Conservation (phyloP, 2,329 filamentous ascomycete species). For the Botrytis medusae region DNA sequence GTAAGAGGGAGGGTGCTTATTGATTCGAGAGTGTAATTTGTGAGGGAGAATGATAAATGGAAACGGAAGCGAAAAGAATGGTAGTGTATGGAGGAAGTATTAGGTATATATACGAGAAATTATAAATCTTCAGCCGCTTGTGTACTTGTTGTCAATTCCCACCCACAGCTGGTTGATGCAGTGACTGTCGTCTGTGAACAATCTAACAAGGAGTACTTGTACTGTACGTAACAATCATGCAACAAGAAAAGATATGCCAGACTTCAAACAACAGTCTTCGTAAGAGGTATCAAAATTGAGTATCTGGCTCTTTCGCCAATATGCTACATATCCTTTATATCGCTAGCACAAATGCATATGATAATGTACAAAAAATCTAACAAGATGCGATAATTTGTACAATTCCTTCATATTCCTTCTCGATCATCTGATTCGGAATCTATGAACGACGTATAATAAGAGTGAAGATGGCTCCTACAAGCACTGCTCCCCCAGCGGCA, state of each 20-base stretch:
- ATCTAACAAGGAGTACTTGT: background rate
- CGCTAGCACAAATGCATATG: background rate
- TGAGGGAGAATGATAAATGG: background rate
- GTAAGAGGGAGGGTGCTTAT: slow-evolving; percentile 35
- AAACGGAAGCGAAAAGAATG: background rate
- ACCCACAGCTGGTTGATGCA: background rate
- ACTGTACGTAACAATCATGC: background rate
- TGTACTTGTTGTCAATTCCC: background rate
- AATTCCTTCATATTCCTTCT: background rate
- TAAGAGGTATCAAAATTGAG: background rate
- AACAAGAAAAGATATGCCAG: background rate
- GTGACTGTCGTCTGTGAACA: background rate
- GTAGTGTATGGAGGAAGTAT: background rate
- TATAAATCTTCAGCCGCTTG: background rate
- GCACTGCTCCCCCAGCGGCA: slow-evolving; percentile 61
- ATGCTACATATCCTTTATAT: slow-evolving; percentile 5
- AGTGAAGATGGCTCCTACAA: slow-evolving; percentile 48
- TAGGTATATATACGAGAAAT: background rate
- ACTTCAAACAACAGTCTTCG: background rate
- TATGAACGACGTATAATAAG: slow-evolving; percentile 35
- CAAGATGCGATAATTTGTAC: background rate
- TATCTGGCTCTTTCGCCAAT: background rate
- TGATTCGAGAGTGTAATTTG: slow-evolving; percentile 14
- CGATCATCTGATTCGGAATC: background rate
- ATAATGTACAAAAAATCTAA: slow-evolving; percentile 7